Percentiles rank a stretch among this genome's conserved stretches.
phyloP scores from a whole-genome alignment of 2,329 filamentous ascomycete species.

The Hansfordia pulvinata region DNA sequence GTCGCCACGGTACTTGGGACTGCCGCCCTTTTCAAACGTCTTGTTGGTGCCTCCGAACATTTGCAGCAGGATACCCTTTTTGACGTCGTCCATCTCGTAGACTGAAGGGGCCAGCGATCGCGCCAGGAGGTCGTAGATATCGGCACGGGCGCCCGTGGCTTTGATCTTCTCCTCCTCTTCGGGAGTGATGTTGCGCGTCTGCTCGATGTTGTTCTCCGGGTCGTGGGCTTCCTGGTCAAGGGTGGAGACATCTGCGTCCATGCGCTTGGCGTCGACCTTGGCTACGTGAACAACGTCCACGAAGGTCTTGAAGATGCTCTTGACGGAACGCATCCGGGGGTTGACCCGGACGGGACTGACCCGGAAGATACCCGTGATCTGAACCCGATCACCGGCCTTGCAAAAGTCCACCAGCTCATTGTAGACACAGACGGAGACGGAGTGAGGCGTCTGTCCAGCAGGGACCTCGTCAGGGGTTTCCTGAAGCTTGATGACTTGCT shows the following conservation, averaged over 20 bases:
- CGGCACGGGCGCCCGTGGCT: slow-evolving; percentile 61
- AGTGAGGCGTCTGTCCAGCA: slow-evolving; percentile 92
- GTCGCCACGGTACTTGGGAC: slow-evolving; percentile 89
- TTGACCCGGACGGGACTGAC: slow-evolving; percentile 90
- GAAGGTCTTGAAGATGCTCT: slow-evolving; percentile 96
- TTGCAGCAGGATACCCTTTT: slow-evolving; percentile 94
- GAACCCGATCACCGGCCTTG: slow-evolving; percentile 91
- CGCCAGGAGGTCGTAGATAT: slow-evolving; percentile 86
- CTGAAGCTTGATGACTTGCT: slow-evolving; percentile 97
- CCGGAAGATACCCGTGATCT: slow-evolving; percentile 94
- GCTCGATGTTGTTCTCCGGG: slow-evolving; percentile 63
- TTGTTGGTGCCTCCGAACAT: slow-evolving; percentile 98
- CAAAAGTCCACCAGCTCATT: slow-evolving; percentile 96
- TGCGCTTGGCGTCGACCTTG: slow-evolving; percentile 88
- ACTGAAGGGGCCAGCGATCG: slow-evolving; percentile 88
- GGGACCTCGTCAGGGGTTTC: slow-evolving; percentile 93
- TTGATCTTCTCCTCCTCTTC: slow-evolving; percentile 88
- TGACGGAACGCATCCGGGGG: slow-evolving; percentile 80
- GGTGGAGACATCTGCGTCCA: slow-evolving; percentile 83
- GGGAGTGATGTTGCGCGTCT: slow-evolving; percentile 67
- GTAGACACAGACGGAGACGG: slow-evolving; percentile 90
- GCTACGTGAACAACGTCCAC: slow-evolving; percentile 92
- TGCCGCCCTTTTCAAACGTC: slow-evolving; percentile 90
- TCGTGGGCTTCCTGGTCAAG: slow-evolving; percentile 66
- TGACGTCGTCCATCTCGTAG: slow-evolving; percentile 97